A percentile compares a stretch with the other conserved stretches of the same genome.
These are phyloP conservation scores for Leccinum broughii DNA, from an alignment of 768 basidiomycete species.

Conservation along the genomic window DNA sequence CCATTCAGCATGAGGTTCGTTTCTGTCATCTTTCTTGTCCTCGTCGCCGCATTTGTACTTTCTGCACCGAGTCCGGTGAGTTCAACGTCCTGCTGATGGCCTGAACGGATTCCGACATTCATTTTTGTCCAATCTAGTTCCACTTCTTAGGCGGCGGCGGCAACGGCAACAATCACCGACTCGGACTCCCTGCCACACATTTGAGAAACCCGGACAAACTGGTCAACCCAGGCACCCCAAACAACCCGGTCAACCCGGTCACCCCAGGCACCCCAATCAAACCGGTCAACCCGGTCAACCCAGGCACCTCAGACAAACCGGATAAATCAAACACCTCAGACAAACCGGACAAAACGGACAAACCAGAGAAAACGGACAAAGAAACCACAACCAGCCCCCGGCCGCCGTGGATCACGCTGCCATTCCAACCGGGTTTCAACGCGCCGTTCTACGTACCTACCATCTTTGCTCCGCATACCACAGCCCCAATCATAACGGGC, in stretches of 20 bases:
- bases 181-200: no score
- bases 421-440: not conserved
- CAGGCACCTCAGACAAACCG: no score
- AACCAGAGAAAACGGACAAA: no score
- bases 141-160: not conserved
- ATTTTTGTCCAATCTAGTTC: not conserved
- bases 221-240: no score
- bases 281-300: no score
- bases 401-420: not conserved
- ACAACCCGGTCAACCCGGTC: no score
- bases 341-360: no score
- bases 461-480: not conserved
- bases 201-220: no score
- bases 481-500: no score
- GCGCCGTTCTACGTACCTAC: not conserved
- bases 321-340: no score
- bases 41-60: not conserved
- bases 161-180: no score
- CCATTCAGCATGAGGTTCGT: not conserved
- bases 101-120: not conserved
- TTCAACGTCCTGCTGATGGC: not conserved
- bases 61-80: not conserved
- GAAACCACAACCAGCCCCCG: not conserved
- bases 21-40: not conserved
- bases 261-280: no score